Evolutionary conservation across 2,329 filamentous ascomycete genomes (phyloP).

Genomic region (Lachnum nothofagi): DNA sequence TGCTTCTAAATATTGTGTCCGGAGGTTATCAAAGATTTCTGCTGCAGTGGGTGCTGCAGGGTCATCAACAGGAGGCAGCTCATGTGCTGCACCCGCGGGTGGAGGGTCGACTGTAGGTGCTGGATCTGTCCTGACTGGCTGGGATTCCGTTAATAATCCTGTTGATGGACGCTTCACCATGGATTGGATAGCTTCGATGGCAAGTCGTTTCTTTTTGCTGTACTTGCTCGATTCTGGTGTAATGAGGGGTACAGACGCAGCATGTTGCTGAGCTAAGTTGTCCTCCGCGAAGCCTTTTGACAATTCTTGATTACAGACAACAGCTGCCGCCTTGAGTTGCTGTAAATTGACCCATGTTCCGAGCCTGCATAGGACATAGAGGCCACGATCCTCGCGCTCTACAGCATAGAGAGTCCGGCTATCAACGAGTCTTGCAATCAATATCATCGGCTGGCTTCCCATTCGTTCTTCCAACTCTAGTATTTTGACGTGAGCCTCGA

Average conservation of each 20-base stretch:
- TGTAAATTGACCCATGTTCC: conserved; percentile 60
- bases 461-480: conserved; percentile 60
- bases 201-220: conserved; percentile 49
- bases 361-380: conserved; percentile 66
- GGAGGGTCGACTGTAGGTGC: conserved; percentile 9
- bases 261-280: not conserved
- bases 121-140: conserved; percentile 5
- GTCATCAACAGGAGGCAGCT: conserved; percentile 5
- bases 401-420: conserved; percentile 53
- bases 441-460: conserved; percentile 48
- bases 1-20: conserved; percentile 53
- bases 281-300: conserved; percentile 25
- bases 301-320: conserved; percentile 38
- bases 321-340: conserved; percentile 47
- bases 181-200: conserved; percentile 60
- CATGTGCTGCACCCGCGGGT: not conserved
- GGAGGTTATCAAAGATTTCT: conserved; percentile 53
- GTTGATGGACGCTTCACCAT: conserved; percentile 47
- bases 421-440: conserved; percentile 57
- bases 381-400: conserved; percentile 56
- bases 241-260: not conserved
- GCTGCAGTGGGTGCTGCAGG: conserved; percentile 37
- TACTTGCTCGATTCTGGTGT: conserved; percentile 25
- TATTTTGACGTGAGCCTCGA: conserved; percentile 57
- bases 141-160: conserved; percentile 16